phyloP scores from a whole-genome alignment of 2,329 filamentous ascomycete species.

The Exophiala lecanii-corni region DNA sequence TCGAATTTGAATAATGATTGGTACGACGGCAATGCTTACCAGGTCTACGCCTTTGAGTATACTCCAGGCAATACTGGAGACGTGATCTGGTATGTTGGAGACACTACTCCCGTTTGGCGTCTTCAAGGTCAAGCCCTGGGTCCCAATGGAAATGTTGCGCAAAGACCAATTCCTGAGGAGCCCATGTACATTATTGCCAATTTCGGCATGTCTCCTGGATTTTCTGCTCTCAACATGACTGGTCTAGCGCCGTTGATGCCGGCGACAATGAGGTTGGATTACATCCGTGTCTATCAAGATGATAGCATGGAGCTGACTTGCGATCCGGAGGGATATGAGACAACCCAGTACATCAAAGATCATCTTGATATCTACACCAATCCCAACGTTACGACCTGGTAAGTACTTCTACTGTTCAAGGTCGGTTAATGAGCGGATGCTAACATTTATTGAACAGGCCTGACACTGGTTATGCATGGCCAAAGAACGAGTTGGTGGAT shows the following conservation, averaged over 20 bases:
- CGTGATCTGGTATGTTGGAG: conserved; percentile 65
- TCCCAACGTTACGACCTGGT: conserved; percentile 61
- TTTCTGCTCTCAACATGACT: conserved; percentile 57
- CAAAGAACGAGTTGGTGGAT: conserved; percentile 58
- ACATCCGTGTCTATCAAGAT: conserved; percentile 67
- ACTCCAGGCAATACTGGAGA: conserved; percentile 55
- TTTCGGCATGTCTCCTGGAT: conserved; percentile 65
- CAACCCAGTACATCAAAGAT: conserved; percentile 61
- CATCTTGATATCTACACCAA: conserved; percentile 61
- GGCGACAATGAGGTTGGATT: conserved; percentile 64
- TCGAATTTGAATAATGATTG: conserved; percentile 61
- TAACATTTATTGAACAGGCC: conserved; percentile 32
- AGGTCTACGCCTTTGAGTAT: conserved; percentile 62
- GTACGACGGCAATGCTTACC: conserved; percentile 62
- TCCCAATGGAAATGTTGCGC: conserved; percentile 66
- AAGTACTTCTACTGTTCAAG: conserved; percentile 31
- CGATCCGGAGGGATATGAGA: conserved; percentile 63
- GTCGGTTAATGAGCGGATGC: neutral
- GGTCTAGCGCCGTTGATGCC: conserved; percentile 55
- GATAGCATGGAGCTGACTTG: conserved; percentile 58
- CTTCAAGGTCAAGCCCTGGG: conserved; percentile 56
- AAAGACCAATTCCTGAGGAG: conserved; percentile 61
- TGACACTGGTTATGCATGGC: conserved; percentile 54
- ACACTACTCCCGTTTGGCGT: conserved; percentile 58
- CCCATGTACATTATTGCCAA: conserved; percentile 65